A percentile compares a stretch with the other conserved stretches of the same genome.
Evolutionary conservation across 306 rosid genomes (phyloP).

Genomic region (Vigna mungo): DNA sequence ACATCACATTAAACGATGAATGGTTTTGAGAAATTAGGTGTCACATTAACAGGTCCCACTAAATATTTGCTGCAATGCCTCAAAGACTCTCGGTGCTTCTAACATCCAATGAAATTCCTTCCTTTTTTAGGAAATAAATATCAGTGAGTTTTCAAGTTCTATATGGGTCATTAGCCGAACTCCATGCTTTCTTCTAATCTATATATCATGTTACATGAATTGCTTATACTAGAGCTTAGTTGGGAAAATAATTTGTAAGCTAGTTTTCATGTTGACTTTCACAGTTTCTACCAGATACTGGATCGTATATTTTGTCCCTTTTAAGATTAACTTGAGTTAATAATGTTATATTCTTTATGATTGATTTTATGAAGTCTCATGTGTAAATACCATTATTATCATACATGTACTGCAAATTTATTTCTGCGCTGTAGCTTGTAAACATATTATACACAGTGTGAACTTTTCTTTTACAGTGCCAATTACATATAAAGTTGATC

Average conservation of each 20-base stretch:
- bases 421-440: slow-evolving; percentile 33
- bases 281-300: slow-evolving; percentile 5
- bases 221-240: background rate
- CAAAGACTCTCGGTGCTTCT: too few relatives aligned
- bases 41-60: too few relatives aligned
- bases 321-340: slow-evolving; percentile 25
- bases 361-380: slow-evolving; percentile 21
- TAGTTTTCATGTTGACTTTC: slow-evolving; percentile 31
- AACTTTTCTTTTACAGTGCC: slow-evolving; percentile 70
- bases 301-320: slow-evolving; percentile 9
- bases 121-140: too few relatives aligned
- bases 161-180: slow-evolving; percentile 14
- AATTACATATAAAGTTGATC: slow-evolving; percentile 76
- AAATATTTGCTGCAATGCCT: too few relatives aligned
- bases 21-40: too few relatives aligned
- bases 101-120: too few relatives aligned
- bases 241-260: slow-evolving; percentile 13
- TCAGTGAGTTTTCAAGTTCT: background rate
- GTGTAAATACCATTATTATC: background rate
- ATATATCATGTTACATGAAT: background rate
- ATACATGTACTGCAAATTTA: slow-evolving; percentile 14
- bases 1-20: too few relatives aligned
- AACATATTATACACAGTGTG: slow-evolving; percentile 33
- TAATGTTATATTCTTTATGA: slow-evolving; percentile 19
- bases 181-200: background rate